These are phyloP conservation scores for Trichosporon sp. DNA, from an alignment of 1,284 basidiomycete genomes.

Conservation along the genomic window DNA sequence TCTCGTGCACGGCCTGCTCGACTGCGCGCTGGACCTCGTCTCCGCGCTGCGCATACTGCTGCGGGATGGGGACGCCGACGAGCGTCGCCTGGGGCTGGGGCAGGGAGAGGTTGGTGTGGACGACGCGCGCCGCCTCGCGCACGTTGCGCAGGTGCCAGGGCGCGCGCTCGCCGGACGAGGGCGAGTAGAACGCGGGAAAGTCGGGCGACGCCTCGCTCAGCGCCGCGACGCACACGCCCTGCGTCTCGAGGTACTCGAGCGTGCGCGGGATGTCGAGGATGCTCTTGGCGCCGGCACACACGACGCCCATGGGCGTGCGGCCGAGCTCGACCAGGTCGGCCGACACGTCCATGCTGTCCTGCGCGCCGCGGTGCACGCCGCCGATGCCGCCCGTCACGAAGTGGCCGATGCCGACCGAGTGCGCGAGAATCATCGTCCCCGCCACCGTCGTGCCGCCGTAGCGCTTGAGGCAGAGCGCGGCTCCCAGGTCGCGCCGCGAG, in stretches of 20 bases:
- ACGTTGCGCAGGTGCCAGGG: constrained; percentile 19
- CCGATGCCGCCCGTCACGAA: constrained; percentile 53
- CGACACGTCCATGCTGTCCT: constrained; percentile 88
- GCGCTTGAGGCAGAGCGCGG: constrained; percentile 62
- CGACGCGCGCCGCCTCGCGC: constrained; percentile 23
- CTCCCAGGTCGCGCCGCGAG: constrained; percentile 79
- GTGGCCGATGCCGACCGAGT: constrained; percentile 75
- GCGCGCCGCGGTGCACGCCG: constrained; percentile 87
- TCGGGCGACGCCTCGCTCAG: constrained; percentile 70
- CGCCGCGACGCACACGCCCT: constrained; percentile 85
- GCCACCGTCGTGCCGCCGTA: constrained; percentile 91
- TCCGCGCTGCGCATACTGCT: constrained; percentile 65
- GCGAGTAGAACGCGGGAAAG: constrained; percentile 89
- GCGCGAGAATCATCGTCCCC: constrained; percentile 76
- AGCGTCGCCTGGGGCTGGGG: constrained; percentile 54
- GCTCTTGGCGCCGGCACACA: constrained; percentile 92
- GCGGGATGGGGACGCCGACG: constrained; percentile 87
- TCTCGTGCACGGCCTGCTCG: constrained; percentile 79
- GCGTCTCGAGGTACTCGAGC: constrained; percentile 93
- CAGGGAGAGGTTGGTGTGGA: constrained; percentile 40
- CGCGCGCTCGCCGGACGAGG: constrained; percentile 63
- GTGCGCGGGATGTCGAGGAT: constrained; percentile 91
- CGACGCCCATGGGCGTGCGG: constrained; percentile 73
- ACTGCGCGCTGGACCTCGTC: constrained; percentile 71
- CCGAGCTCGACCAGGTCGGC: constrained; percentile 80